Percentiles rank a stretch among this genome's conserved stretches.
These are phyloP conservation scores for Theileria parva DNA, from an alignment of 169 alveolate species.

Conservation along the genomic window DNA sequence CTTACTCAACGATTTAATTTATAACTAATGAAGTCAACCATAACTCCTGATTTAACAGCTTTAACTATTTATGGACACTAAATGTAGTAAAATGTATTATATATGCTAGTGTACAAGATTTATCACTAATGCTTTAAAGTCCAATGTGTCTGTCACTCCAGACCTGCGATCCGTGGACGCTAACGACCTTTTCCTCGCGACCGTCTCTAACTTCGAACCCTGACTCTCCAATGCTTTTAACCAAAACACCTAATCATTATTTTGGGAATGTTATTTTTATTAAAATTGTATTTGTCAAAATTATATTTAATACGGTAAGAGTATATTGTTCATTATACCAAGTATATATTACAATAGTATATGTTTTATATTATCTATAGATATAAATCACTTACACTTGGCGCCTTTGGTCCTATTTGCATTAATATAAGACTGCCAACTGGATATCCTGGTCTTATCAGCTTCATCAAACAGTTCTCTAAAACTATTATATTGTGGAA, in stretches of 20 bases:
- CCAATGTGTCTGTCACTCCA: constrained; percentile 74
- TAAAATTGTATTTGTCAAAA: neutral
- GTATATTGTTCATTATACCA: too few relatives aligned
- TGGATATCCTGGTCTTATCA: constrained; percentile 47
- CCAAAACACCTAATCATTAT: neutral
- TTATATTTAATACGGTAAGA: too few relatives aligned
- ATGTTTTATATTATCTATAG: neutral
- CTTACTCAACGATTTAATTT: neutral
- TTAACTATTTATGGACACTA: neutral
- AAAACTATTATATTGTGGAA: neutral
- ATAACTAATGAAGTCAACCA: neutral
- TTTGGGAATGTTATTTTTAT: neutral
- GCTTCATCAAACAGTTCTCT: constrained; percentile 50
- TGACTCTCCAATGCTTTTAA: constrained; percentile 48
- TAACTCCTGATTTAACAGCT: neutral
- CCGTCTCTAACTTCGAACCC: constrained; percentile 66
- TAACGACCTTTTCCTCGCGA: constrained; percentile 71
- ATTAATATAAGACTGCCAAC: constrained; percentile 59
- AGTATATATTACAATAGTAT: neutral
- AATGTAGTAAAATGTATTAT: neutral
- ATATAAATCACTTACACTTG: constrained; percentile 17
- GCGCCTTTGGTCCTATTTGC: constrained; percentile 36
- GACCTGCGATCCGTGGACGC: constrained; percentile 77
- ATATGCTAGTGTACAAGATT: too few relatives aligned
- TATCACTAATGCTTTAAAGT: neutral